Conservation (phyloP, 75 land plant genomes). For the Isoetes taiwanensis region DNA sequence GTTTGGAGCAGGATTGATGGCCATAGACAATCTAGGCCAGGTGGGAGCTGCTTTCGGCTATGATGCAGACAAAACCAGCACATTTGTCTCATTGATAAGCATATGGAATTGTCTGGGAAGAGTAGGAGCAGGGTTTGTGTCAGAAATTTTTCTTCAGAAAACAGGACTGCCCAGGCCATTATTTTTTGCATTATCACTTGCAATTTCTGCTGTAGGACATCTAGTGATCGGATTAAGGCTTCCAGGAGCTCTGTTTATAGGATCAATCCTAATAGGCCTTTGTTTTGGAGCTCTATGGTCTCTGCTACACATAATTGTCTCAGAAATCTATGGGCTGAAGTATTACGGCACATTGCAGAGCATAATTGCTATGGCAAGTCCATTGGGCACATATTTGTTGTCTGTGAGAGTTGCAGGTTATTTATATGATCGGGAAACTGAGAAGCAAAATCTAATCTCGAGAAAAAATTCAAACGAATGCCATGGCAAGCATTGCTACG, state of each 20-base stretch:
- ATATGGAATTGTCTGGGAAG: slow-evolving; percentile 2
- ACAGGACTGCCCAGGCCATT: neutral
- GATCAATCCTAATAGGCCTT: slow-evolving; percentile 1
- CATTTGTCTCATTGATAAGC: slow-evolving; percentile 2
- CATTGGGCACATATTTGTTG: slow-evolving; percentile 12
- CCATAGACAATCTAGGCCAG: slow-evolving; percentile 4
- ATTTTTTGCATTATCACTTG: neutral
- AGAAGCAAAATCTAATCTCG: slow-evolving; percentile 36
- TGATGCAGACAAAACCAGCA: neutral
- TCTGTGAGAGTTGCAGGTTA: slow-evolving; percentile 21
- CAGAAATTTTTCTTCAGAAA: neutral
- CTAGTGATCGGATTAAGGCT: neutral
- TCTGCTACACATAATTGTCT: neutral
- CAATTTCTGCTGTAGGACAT: neutral
- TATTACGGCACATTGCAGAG: slow-evolving; percentile 3
- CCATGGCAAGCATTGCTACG: slow-evolving; percentile 43
- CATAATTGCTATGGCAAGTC: slow-evolving; percentile 11
- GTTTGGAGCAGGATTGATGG: neutral
- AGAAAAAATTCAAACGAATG: neutral
- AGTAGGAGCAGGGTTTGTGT: neutral
- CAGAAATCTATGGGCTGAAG: neutral
- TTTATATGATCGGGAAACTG: slow-evolving; percentile 50
- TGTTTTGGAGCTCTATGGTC: slow-evolving; percentile 5
- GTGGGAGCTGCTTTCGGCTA: neutral
- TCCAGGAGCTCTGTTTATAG: neutral